Evolutionary conservation across 768 basidiomycete genomes (phyloP).

Genomic region (Boletellus sp.): DNA sequence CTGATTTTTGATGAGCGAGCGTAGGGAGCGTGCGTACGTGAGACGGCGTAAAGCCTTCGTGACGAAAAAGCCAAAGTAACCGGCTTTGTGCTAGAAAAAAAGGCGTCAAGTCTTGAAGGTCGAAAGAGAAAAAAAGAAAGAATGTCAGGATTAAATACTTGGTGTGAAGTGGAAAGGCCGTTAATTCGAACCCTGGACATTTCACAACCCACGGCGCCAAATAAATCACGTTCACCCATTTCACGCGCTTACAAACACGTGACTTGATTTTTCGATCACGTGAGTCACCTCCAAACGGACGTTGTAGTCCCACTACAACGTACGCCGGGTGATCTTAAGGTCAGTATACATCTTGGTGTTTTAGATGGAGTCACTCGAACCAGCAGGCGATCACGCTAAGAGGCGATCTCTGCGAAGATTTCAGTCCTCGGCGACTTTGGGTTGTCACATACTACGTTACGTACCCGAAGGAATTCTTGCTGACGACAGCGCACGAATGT

Average conservation of each 20-base stretch:
- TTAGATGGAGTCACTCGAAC: no score
- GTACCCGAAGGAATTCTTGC: no score
- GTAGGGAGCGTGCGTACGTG: conserved; percentile 29
- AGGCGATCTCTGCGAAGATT: no score
- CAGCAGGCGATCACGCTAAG: no score
- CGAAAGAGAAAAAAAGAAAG: conserved; percentile 4
- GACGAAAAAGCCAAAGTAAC: conserved; percentile 29
- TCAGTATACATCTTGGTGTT: no score
- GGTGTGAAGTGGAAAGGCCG: background rate
- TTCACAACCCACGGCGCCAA: conserved; percentile 23
- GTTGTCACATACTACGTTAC: no score
- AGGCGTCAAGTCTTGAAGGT: conserved; percentile 20
- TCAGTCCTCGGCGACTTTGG: no score
- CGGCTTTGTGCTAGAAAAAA: conserved; percentile 23
- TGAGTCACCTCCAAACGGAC: background rate
- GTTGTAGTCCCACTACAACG: no score
- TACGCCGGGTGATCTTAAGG: no score
- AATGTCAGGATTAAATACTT: conserved; percentile 2
- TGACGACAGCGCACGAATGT: no score
- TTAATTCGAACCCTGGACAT: conserved; percentile 16
- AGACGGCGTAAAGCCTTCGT: conserved; percentile 39
- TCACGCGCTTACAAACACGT: conserved; percentile 16
- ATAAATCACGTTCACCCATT: conserved; percentile 10
- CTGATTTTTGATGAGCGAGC: conserved; percentile 20
- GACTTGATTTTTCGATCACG: conserved; percentile 16